Evolutionary conservation across 2,329 filamentous ascomycete species (phyloP).

Genomic region (Chaetomiaceae sp.): DNA sequence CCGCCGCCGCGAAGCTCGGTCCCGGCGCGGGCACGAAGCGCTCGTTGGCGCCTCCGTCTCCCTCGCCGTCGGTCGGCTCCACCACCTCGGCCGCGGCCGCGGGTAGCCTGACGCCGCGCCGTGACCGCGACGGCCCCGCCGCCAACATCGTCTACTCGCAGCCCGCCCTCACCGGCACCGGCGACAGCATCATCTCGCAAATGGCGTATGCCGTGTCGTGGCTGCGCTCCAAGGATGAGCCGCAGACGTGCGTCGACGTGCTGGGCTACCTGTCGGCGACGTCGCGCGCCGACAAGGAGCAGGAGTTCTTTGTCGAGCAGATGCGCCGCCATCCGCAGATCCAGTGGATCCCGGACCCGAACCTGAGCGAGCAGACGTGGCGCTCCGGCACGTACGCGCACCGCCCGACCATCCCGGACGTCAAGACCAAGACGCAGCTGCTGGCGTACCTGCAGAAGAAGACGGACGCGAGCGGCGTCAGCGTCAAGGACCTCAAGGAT

Average conservation of each 20-base stretch:
- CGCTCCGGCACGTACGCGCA: slow-evolving; percentile 72
- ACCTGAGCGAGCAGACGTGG: slow-evolving; percentile 63
- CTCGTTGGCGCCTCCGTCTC: slow-evolving; percentile 54
- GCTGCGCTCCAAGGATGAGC: slow-evolving; percentile 66
- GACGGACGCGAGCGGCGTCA: slow-evolving; percentile 72
- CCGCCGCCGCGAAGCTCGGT: slow-evolving; percentile 59
- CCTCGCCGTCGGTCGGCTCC: slow-evolving; percentile 54
- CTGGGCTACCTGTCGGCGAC: slow-evolving; percentile 74
- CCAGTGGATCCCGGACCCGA: slow-evolving; percentile 50
- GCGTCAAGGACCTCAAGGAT: slow-evolving; percentile 88
- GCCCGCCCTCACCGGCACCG: slow-evolving; percentile 69
- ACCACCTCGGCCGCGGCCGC: slow-evolving; percentile 44
- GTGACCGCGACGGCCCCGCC: slow-evolving; percentile 49
- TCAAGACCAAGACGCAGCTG: slow-evolving; percentile 71
- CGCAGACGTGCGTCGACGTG: slow-evolving; percentile 70
- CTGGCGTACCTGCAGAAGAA: slow-evolving; percentile 77
- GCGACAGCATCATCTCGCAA: slow-evolving; percentile 78
- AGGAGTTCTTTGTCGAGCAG: slow-evolving; percentile 61
- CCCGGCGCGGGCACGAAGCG: slow-evolving; percentile 39
- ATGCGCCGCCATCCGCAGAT: slow-evolving; percentile 61
- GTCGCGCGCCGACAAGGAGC: slow-evolving; percentile 54
- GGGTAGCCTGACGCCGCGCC: slow-evolving; percentile 63
- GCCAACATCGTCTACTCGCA: slow-evolving; percentile 60
- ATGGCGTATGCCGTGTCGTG: slow-evolving; percentile 83
- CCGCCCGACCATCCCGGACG: slow-evolving; percentile 73